phyloP scores from a whole-genome alignment of 805 yeast genomes.

The Komagataella pseudopastoris region DNA sequence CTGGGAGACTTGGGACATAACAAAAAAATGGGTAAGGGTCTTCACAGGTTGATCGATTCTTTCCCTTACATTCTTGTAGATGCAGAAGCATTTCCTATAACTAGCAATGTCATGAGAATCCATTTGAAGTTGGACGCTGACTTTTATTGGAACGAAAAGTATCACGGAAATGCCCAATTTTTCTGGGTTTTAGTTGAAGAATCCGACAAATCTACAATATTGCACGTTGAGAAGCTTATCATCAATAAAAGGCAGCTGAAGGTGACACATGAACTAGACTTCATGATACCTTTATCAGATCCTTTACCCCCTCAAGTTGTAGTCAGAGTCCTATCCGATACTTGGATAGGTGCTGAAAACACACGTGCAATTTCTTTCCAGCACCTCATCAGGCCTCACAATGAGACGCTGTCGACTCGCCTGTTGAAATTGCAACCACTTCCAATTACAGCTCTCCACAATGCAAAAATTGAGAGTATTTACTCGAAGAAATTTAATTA shows the following conservation, averaged over 20 bases:
- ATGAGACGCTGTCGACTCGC: conserved; percentile 76
- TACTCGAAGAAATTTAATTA: conserved; percentile 61
- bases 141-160: conserved; percentile 72
- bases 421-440: conserved; percentile 73
- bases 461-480: conserved; percentile 50
- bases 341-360: conserved; percentile 82
- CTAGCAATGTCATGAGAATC: conserved; percentile 74
- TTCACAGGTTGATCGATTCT: conserved; percentile 47
- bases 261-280: conserved; percentile 57
- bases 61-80: conserved; percentile 70
- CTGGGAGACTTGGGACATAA: conserved; percentile 88
- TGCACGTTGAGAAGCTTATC: conserved; percentile 75
- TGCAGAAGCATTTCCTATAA: conserved; percentile 81
- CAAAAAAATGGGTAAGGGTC: conserved; percentile 48
- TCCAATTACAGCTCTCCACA: conserved; percentile 69
- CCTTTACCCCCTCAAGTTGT: conserved; percentile 86
- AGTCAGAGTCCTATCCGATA: conserved; percentile 67
- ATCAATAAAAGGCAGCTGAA: conserved; percentile 43
- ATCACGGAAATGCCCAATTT: conserved; percentile 74
- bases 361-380: conserved; percentile 73
- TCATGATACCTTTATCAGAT: conserved; percentile 82
- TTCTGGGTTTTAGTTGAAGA: conserved; percentile 94
- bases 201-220: conserved; percentile 53
- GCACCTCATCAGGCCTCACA: conserved; percentile 78
- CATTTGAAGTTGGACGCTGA: conserved; percentile 60